A percentile compares a stretch with the other conserved stretches of the same genome.
These are phyloP conservation scores for Gnaphalium uliginosum DNA, from an alignment of 129 eudicot genomes.

Conservation along the genomic window DNA sequence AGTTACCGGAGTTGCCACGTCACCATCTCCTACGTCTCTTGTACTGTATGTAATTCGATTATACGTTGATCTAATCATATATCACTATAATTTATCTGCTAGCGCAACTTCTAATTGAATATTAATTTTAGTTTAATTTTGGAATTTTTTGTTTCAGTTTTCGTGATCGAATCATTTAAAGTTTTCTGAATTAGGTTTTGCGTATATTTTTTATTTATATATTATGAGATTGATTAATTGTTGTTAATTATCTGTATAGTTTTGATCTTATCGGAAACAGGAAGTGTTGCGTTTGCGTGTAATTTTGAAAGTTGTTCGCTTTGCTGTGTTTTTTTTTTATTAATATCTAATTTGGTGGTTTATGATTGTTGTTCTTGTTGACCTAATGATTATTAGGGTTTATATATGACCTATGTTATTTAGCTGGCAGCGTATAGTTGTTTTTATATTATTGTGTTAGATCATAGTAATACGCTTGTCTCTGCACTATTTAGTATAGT, in stretches of 20 bases:
- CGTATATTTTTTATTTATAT: background rate
- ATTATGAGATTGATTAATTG: background rate
- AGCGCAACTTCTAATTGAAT: background rate
- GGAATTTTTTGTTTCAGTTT: background rate
- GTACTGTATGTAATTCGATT: constrained; percentile 32
- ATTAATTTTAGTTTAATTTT: background rate
- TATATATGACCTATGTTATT: constrained; percentile 4
- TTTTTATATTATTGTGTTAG: background rate
- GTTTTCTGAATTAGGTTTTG: constrained; percentile 4
- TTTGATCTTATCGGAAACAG: background rate
- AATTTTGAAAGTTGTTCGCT: constrained; percentile 30
- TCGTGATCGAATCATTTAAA: constrained; percentile 10
- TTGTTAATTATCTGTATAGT: background rate
- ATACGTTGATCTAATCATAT: constrained; percentile 6
- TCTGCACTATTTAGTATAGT: too few relatives aligned
- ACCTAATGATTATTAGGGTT: background rate
- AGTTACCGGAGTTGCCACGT: constrained; percentile 19
- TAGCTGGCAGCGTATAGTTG: background rate
- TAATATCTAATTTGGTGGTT: constrained; percentile 12
- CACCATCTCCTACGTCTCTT: constrained; percentile 16
- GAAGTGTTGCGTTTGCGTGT: constrained; percentile 42
- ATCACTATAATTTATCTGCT: background rate
- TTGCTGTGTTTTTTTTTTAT: constrained; percentile 13
- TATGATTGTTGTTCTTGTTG: constrained; percentile 17
- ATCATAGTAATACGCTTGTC: background rate